Conservation (phyloP, 768 basidiomycete genomes). For the Hericium erinaceus region DNA sequence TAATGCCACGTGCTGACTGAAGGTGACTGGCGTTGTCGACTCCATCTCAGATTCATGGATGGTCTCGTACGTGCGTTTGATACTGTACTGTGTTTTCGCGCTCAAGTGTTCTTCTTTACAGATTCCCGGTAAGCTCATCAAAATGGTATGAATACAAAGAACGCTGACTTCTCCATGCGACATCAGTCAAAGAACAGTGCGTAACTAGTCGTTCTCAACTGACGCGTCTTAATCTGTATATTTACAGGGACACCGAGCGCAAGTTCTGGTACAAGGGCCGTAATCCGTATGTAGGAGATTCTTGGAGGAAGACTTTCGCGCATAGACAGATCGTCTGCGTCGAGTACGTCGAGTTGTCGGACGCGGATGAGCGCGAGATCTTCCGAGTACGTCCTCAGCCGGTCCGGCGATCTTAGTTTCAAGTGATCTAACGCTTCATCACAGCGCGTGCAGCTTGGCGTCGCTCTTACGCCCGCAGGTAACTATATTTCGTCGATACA, state of each 20-base stretch:
- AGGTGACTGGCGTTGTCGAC: neutral
- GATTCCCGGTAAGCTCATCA: too few relatives aligned
- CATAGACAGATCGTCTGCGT: slow-evolving; percentile 41
- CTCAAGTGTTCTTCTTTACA: slow-evolving; percentile 4
- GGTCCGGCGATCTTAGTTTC: neutral
- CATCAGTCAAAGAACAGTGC: neutral
- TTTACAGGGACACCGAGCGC: slow-evolving; percentile 6
- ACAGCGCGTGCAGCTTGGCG: slow-evolving; percentile 21
- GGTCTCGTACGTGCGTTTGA: slow-evolving; percentile 38
- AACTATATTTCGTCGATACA: neutral
- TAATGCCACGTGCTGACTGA: neutral
- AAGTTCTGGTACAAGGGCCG: slow-evolving; percentile 30
- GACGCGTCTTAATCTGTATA: neutral
- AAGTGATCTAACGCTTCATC: neutral
- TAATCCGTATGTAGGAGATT: slow-evolving; percentile 16
- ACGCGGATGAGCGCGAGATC: slow-evolving; percentile 23
- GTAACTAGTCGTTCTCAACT: neutral
- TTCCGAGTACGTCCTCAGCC: slow-evolving; percentile 19
- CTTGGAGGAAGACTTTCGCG: slow-evolving; percentile 28
- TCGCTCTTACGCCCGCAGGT: slow-evolving; percentile 19
- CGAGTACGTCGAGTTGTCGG: slow-evolving; percentile 30
- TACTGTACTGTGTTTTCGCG: neutral
- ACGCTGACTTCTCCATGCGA: too few relatives aligned
- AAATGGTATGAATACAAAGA: too few relatives aligned
- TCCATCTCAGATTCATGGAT: slow-evolving; percentile 40